phyloP scores from a whole-genome alignment of 805 yeast genomes.

The Tetrapisispora namnaoensis region DNA sequence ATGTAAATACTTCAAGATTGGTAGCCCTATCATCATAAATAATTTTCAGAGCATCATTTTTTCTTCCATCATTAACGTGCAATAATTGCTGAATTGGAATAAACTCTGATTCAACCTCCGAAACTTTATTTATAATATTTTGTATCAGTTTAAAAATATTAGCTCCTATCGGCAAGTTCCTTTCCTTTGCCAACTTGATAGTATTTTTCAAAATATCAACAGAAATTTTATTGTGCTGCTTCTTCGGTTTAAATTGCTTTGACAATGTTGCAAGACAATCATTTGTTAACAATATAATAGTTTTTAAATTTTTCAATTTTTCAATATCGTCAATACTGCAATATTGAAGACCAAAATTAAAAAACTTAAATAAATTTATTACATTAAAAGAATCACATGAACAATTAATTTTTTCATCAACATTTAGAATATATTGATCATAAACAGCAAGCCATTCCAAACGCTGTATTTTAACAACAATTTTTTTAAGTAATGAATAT shows the following conservation, averaged over 20 bases:
- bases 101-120: conserved; percentile 7
- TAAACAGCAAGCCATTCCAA: conserved; percentile 17
- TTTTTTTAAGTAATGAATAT: neutral
- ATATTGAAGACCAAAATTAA: conserved; percentile 15
- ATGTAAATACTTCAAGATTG: conserved; percentile 5
- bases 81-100: conserved; percentile 10
- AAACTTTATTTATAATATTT: conserved; percentile 8
- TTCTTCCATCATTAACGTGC: conserved; percentile 7
- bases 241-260: conserved; percentile 9
- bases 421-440: conserved; percentile 5
- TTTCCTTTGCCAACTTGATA: conserved; percentile 2
- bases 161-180: conserved; percentile 18
- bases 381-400: conserved; percentile 7
- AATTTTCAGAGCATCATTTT: conserved; percentile 4
- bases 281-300: conserved; percentile 13
- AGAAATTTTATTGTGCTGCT: conserved; percentile 4
- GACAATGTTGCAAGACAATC: conserved; percentile 7
- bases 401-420: conserved; percentile 3
- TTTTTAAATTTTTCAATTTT: conserved; percentile 14
- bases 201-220: conserved; percentile 8
- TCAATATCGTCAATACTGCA: conserved; percentile 12
- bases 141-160: conserved; percentile 9
- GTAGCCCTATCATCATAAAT: conserved; percentile 4
- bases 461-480: conserved; percentile 9
- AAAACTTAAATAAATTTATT: conserved; percentile 7